A percentile compares a stretch with the other conserved stretches of the same genome.
These are phyloP conservation scores for Psidium friedrichsthalianum DNA, from an alignment of 345 rosid genomes.

Conservation along the genomic window DNA sequence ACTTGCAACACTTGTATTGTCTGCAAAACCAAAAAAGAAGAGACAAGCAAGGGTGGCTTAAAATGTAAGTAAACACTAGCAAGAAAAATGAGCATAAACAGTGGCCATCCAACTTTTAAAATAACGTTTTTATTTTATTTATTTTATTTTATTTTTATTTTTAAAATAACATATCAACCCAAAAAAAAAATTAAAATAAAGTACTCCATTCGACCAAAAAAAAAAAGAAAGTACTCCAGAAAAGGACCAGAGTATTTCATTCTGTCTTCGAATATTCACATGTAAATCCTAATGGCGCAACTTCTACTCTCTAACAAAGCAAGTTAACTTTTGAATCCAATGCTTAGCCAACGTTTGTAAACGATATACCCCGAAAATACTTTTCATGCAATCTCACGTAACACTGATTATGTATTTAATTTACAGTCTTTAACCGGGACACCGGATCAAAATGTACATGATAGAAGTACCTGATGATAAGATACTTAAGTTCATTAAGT, in stretches of 20 bases:
- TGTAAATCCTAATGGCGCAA: not conserved
- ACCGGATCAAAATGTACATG: not conserved
- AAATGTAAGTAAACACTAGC: not conserved
- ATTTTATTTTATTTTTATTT: too few relatives aligned
- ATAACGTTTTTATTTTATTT: not conserved
- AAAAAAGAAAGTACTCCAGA: too few relatives aligned
- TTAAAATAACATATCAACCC: too few relatives aligned
- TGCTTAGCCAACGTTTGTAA: not conserved
- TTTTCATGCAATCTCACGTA: not conserved
- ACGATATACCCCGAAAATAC: not conserved
- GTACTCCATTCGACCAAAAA: too few relatives aligned
- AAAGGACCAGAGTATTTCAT: not conserved
- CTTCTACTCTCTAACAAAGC: not conserved
- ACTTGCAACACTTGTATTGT: conserved; percentile 94
- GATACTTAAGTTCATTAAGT: not conserved
- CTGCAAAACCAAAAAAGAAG: conserved; percentile 31
- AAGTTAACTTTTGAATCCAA: not conserved
- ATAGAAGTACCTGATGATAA: not conserved
- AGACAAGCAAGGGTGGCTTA: not conserved
- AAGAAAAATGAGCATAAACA: not conserved
- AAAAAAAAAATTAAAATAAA: not conserved
- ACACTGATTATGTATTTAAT: not conserved
- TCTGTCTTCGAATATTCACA: not conserved
- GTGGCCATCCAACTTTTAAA: not conserved
- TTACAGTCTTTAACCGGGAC: not conserved